phyloP scores from a whole-genome alignment of 768 basidiomycete genomes.

The Hypholoma fasciculare region DNA sequence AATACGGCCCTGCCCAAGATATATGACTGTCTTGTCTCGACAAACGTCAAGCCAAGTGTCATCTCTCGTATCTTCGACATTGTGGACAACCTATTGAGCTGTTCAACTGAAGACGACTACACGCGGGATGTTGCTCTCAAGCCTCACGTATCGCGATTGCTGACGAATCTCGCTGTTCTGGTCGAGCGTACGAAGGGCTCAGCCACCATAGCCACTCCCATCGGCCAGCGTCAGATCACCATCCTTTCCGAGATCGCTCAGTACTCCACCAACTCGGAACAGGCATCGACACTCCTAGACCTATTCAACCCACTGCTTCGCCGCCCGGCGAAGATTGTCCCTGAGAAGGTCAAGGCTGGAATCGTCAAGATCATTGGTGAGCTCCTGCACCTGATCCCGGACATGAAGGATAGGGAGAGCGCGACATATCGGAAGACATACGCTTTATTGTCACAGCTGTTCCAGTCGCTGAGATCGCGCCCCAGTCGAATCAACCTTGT shows the following conservation, averaged over 20 bases:
- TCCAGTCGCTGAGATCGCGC: conserved; percentile 74
- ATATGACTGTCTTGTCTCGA: conserved; percentile 77
- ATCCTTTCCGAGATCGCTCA: conserved; percentile 81
- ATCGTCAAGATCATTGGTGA: conserved; percentile 70
- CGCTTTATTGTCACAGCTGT: conserved; percentile 70
- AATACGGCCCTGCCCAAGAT: conserved; percentile 68
- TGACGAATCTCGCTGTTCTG: conserved; percentile 68
- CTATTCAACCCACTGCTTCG: conserved; percentile 82
- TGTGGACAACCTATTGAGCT: conserved; percentile 65
- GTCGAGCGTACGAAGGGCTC: conserved; percentile 62
- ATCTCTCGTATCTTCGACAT: conserved; percentile 83
- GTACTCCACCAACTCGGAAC: conserved; percentile 64
- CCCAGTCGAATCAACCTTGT: conserved; percentile 71
- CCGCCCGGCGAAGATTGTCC: conserved; percentile 69
- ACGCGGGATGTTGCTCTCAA: conserved; percentile 58
- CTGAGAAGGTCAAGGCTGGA: conserved; percentile 86
- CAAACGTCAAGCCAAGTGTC: conserved; percentile 86
- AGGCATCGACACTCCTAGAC: conserved; percentile 70
- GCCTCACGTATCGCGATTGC: conserved; percentile 70
- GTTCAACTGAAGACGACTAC: conserved; percentile 49
- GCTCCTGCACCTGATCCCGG: conserved; percentile 67
- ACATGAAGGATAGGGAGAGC: conserved; percentile 47
- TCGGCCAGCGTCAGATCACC: conserved; percentile 79
- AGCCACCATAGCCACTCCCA: conserved; percentile 51
- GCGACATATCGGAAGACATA: conserved; percentile 52